These are phyloP conservation scores for Exophiala spinifera DNA, from an alignment of 2,329 filamentous ascomycete genomes.

Conservation along the genomic window DNA sequence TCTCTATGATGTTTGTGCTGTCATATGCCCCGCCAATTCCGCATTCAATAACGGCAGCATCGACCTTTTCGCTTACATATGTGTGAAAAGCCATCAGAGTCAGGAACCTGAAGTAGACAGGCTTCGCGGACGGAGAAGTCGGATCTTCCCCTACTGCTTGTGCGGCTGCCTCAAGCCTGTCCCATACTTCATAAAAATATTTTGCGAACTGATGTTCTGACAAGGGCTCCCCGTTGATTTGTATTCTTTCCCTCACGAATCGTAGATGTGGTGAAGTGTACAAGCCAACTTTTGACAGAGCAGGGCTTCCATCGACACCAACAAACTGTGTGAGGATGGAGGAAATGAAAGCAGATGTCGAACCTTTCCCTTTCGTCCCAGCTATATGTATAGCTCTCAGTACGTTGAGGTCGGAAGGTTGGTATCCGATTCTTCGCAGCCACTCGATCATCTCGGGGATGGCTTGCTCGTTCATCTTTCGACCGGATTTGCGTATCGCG, in stretches of 20 bases:
- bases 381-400: conserved; percentile 73
- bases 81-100: conserved; percentile 84
- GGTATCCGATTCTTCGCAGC: conserved; percentile 71
- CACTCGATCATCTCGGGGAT: conserved; percentile 80
- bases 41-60: conserved; percentile 81
- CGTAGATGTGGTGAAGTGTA: conserved; percentile 86
- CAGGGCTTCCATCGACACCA: conserved; percentile 31
- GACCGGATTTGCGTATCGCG: conserved; percentile 70
- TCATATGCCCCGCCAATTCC: conserved; percentile 94
- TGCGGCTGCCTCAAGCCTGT: conserved; percentile 56
- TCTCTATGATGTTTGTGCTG: conserved; percentile 77
- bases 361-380: conserved; percentile 93
- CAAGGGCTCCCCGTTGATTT: conserved; percentile 70
- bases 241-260: conserved; percentile 79
- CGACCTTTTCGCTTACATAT: conserved; percentile 72
- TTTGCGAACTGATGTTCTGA: conserved; percentile 65
- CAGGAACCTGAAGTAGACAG: conserved; percentile 88
- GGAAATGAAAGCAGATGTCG: conserved; percentile 78
- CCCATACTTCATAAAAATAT: conserved; percentile 85
- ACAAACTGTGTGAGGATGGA: conserved; percentile 69
- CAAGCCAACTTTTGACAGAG: conserved; percentile 62
- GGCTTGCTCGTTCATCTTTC: conserved; percentile 68
- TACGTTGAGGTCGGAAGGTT: conserved; percentile 59
- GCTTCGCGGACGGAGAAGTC: conserved; percentile 61
- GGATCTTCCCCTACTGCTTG: conserved; percentile 51